Conservation (phyloP, 2,329 filamentous ascomycete genomes). For the Penicillium sp. region DNA sequence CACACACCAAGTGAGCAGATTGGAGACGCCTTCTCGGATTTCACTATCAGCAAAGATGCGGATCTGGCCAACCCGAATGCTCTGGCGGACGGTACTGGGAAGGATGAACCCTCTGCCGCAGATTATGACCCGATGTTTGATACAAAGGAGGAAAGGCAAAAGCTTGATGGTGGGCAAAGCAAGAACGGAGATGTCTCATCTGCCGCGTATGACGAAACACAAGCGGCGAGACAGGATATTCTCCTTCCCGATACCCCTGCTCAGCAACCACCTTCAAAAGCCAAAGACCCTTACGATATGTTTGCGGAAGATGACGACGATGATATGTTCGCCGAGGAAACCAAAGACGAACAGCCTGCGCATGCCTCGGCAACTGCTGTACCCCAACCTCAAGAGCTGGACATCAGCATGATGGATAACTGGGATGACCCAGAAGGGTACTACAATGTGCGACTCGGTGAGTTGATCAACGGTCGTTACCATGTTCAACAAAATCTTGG, state of each 20-base stretch:
- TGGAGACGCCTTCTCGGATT: slow-evolving; percentile 58
- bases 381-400: slow-evolving; percentile 59
- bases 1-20: slow-evolving; percentile 51
- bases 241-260: slow-evolving; percentile 43
- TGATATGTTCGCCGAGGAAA: slow-evolving; percentile 89
- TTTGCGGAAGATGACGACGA: slow-evolving; percentile 64
- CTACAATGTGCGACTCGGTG: slow-evolving; percentile 91
- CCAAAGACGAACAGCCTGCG: slow-evolving; percentile 47
- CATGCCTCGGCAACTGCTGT: slow-evolving; percentile 52
- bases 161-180: slow-evolving; percentile 63
- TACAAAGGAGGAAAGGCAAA: slow-evolving; percentile 79
- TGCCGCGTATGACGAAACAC: slow-evolving; percentile 60
- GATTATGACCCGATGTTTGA: slow-evolving; percentile 90
- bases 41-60: slow-evolving; percentile 67
- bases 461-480: slow-evolving; percentile 86
- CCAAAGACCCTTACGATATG: slow-evolving; percentile 62
- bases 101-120: slow-evolving; percentile 82
- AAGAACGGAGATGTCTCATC: slow-evolving; percentile 58
- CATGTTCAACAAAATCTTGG: slow-evolving; percentile 85
- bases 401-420: slow-evolving; percentile 81
- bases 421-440: slow-evolving; percentile 95
- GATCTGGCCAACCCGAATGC: slow-evolving; percentile 62
- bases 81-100: slow-evolving; percentile 49
- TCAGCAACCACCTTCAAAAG: slow-evolving; percentile 43
- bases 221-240: slow-evolving; percentile 55